A percentile compares a stretch with the other conserved stretches of the same genome.
Conservation (phyloP, 441 rosid species). For the Breynia disticha region DNA sequence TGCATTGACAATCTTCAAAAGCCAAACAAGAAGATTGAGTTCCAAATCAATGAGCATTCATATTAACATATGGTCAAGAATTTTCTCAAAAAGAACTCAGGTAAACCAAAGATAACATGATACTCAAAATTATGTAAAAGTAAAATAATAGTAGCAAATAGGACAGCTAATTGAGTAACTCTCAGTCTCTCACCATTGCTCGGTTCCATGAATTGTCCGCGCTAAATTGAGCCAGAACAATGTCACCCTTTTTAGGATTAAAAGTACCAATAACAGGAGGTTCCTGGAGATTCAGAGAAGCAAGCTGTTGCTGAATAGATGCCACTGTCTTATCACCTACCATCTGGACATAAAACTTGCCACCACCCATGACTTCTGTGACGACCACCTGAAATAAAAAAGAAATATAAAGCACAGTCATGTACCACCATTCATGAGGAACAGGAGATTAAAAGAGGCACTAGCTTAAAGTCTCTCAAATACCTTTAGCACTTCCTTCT, state of each 20-base stretch:
- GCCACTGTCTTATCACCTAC: constrained; percentile 74
- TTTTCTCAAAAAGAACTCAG: constrained; percentile 1
- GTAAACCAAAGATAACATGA: too few relatives aligned
- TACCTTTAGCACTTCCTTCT: constrained; percentile 85
- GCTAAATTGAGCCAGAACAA: constrained; percentile 85
- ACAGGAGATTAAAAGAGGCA: too few relatives aligned
- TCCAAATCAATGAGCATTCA: too few relatives aligned
- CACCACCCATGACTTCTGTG: constrained; percentile 88
- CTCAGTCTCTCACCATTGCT: constrained; percentile 69
- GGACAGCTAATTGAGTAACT: too few relatives aligned
- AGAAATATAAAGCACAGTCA: too few relatives aligned
- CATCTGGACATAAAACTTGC: constrained; percentile 78
- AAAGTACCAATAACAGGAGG: constrained; percentile 86
- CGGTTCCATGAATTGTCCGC: constrained; percentile 95
- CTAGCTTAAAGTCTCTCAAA: too few relatives aligned
- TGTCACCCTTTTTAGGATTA: constrained; percentile 81
- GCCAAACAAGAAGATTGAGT: constrained; percentile 3
- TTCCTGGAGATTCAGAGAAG: constrained; percentile 63
- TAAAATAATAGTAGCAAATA: too few relatives aligned
- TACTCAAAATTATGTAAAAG: too few relatives aligned
- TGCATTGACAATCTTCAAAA: constrained; percentile 63
- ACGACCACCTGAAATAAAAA: too few relatives aligned
- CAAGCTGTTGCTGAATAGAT: constrained; percentile 76
- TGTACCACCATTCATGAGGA: too few relatives aligned
- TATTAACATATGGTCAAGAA: too few relatives aligned